Percentiles rank a stretch among this genome's conserved stretches.
Evolutionary conservation across 768 basidiomycete genomes (phyloP).

Genomic region (Dictyophora rubrovolvata): DNA sequence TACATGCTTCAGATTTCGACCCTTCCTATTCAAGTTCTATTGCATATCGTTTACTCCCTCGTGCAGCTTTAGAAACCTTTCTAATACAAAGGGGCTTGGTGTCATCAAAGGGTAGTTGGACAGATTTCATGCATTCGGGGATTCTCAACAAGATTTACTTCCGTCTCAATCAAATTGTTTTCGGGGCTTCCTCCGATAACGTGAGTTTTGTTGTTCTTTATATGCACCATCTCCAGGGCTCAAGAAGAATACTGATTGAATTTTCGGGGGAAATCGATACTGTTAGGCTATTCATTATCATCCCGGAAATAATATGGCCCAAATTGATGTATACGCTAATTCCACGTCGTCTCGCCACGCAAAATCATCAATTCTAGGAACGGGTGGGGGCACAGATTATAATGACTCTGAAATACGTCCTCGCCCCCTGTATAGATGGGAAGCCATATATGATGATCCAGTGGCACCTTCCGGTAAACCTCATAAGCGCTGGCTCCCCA

Average conservation of each 20-base stretch:
- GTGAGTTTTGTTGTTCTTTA: slow-evolving; percentile 25
- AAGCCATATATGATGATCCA: slow-evolving; percentile 52
- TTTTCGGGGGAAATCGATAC: slow-evolving; percentile 10
- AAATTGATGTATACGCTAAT: slow-evolving; percentile 51
- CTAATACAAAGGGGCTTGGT: slow-evolving; percentile 51
- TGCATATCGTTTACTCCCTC: slow-evolving; percentile 59
- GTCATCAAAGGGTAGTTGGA: slow-evolving; percentile 31
- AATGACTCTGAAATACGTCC: slow-evolving; percentile 50
- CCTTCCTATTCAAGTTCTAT: slow-evolving; percentile 64
- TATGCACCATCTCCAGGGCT: no score
- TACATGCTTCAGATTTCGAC: slow-evolving; percentile 51
- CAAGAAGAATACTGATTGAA: slow-evolving; percentile 3
- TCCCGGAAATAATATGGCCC: slow-evolving; percentile 35
- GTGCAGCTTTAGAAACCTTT: slow-evolving; percentile 54
- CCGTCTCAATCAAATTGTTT: slow-evolving; percentile 59
- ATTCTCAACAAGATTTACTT: slow-evolving; percentile 66
- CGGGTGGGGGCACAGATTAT: slow-evolving; percentile 63
- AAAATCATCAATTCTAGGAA: slow-evolving; percentile 47
- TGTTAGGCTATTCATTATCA: slow-evolving; percentile 53
- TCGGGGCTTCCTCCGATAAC: slow-evolving; percentile 35
- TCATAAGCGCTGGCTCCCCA: slow-evolving; percentile 33
- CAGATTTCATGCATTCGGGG: slow-evolving; percentile 49
- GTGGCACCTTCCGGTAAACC: slow-evolving; percentile 27
- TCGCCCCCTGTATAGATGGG: slow-evolving; percentile 60
- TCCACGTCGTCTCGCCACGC: slow-evolving; percentile 43